phyloP scores from a whole-genome alignment of 768 basidiomycete species.

The Suillus cothurnatus region DNA sequence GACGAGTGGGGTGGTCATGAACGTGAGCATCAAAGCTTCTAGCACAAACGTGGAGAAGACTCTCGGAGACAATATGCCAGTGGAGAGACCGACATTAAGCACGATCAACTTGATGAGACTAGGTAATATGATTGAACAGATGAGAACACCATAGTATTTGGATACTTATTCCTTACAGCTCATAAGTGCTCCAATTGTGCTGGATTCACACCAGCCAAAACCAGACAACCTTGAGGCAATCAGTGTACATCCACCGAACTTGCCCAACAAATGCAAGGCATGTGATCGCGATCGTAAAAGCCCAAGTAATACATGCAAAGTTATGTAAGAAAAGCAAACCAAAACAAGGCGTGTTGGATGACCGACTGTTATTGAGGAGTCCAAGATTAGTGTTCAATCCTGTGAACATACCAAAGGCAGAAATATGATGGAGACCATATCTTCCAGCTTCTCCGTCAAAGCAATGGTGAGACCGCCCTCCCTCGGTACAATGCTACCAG shows the following conservation, averaged over 20 bases:
- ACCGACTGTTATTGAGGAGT: slow-evolving; percentile 70
- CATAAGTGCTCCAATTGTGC: slow-evolving; percentile 91
- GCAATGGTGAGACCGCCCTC: slow-evolving; percentile 85
- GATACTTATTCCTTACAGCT: slow-evolving; percentile 84
- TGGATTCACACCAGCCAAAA: slow-evolving; percentile 79
- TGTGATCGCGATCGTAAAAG: slow-evolving; percentile 80
- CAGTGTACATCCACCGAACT: slow-evolving; percentile 87
- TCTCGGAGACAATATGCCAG: slow-evolving; percentile 69
- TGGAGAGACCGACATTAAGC: slow-evolving; percentile 87
- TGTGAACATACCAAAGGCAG: slow-evolving; percentile 69
- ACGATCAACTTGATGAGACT: slow-evolving; percentile 94
- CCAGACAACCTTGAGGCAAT: slow-evolving; percentile 66
- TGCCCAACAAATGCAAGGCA: slow-evolving; percentile 79
- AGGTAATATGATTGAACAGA: slow-evolving; percentile 7
- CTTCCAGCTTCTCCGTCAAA: slow-evolving; percentile 95
- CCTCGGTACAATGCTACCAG: slow-evolving; percentile 81
- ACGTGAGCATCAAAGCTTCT: slow-evolving; percentile 79
- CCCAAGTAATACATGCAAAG: slow-evolving; percentile 76
- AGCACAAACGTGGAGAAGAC: slow-evolving; percentile 97
- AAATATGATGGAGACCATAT: slow-evolving; percentile 89
- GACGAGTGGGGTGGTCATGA: slow-evolving; percentile 83
- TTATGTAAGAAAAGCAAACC: background rate
- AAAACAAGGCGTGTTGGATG: background rate
- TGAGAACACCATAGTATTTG: background rate
- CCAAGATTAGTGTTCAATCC: slow-evolving; percentile 90